phyloP scores from a whole-genome alignment of 2,329 filamentous ascomycete species.

The Rutstroemia sp. region DNA sequence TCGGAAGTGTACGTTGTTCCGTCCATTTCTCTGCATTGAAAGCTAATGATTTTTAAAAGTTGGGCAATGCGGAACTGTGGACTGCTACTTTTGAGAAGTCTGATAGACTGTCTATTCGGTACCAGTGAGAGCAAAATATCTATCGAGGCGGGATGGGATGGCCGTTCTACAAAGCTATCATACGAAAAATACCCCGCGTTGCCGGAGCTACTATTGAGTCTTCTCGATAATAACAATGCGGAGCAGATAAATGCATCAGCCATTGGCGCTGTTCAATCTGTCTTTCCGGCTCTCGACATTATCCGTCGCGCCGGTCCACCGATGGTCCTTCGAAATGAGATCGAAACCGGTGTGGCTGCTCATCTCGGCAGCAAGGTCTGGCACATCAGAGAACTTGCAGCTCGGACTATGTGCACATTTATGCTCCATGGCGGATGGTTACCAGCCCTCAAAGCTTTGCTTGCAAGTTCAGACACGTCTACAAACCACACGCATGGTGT shows the following conservation, averaged over 20 bases:
- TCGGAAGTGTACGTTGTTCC: slow-evolving; percentile 59
- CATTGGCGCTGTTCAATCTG: slow-evolving; percentile 53
- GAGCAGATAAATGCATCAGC: slow-evolving; percentile 17
- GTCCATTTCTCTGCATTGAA: neutral
- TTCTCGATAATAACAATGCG: slow-evolving; percentile 31
- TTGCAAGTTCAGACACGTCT: slow-evolving; percentile 25
- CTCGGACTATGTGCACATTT: slow-evolving; percentile 61
- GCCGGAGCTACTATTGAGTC: slow-evolving; percentile 52
- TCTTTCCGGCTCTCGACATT: slow-evolving; percentile 79
- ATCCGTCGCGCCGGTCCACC: slow-evolving; percentile 66
- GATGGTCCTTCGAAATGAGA: slow-evolving; percentile 42
- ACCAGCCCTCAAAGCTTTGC: slow-evolving; percentile 29
- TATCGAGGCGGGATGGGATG: slow-evolving; percentile 57
- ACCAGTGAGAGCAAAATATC: slow-evolving; percentile 62
- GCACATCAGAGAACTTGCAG: slow-evolving; percentile 77
- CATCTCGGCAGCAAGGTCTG: slow-evolving; percentile 66
- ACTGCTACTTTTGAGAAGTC: slow-evolving; percentile 76
- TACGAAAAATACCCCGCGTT: slow-evolving; percentile 63
- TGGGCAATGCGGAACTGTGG: slow-evolving; percentile 96
- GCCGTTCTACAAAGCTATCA: slow-evolving; percentile 56
- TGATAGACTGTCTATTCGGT: slow-evolving; percentile 73
- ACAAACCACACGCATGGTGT: slow-evolving; percentile 53
- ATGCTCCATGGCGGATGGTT: slow-evolving; percentile 46
- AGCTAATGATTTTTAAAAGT: slow-evolving; percentile 32
- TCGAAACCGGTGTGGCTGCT: slow-evolving; percentile 50